A percentile compares a stretch with the other conserved stretches of the same genome.
phyloP scores from a whole-genome alignment of 1,139 yeast genomes.

The Yamadazyma epiphylla region DNA sequence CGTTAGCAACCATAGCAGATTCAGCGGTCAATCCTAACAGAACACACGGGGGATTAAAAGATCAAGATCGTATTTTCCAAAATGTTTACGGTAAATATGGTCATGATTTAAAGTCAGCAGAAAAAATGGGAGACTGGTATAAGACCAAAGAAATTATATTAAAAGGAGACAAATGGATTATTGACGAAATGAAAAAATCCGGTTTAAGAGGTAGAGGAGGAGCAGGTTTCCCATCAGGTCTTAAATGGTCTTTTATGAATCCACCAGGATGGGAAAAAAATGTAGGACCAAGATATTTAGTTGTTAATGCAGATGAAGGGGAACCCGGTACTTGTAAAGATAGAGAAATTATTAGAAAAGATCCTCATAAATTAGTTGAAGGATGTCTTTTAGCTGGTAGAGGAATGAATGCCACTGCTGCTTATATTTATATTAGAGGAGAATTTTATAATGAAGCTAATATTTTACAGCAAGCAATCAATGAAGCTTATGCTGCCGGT shows the following conservation, averaged over 20 bases:
- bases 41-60: slow-evolving; percentile 71
- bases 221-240: slow-evolving; percentile 88
- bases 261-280: slow-evolving; percentile 94
- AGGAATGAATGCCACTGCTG: slow-evolving; percentile 91
- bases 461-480: slow-evolving; percentile 70
- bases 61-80: slow-evolving; percentile 83
- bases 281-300: slow-evolving; percentile 78
- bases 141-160: slow-evolving; percentile 79
- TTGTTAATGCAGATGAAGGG: slow-evolving; percentile 90
- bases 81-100: slow-evolving; percentile 75
- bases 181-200: slow-evolving; percentile 77
- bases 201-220: slow-evolving; percentile 92
- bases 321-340: slow-evolving; percentile 94
- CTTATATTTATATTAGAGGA: slow-evolving; percentile 84
- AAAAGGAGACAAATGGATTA: slow-evolving; percentile 86
- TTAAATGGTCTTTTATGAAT: slow-evolving; percentile 91
- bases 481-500: slow-evolving; percentile 81
- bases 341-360: slow-evolving; percentile 83
- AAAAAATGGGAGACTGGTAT: slow-evolving; percentile 85
- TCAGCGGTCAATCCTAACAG: slow-evolving; percentile 52
- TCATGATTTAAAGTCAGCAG: slow-evolving; percentile 67
- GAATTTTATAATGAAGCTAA: slow-evolving; percentile 81
- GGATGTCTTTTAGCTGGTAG: slow-evolving; percentile 86
- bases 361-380: slow-evolving; percentile 85
- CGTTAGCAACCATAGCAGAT: slow-evolving; percentile 43